A percentile compares a stretch with the other conserved stretches of the same genome.
These are phyloP conservation scores for Cymbidium sinense DNA, from an alignment of 106 monocot species.

Conservation along the genomic window DNA sequence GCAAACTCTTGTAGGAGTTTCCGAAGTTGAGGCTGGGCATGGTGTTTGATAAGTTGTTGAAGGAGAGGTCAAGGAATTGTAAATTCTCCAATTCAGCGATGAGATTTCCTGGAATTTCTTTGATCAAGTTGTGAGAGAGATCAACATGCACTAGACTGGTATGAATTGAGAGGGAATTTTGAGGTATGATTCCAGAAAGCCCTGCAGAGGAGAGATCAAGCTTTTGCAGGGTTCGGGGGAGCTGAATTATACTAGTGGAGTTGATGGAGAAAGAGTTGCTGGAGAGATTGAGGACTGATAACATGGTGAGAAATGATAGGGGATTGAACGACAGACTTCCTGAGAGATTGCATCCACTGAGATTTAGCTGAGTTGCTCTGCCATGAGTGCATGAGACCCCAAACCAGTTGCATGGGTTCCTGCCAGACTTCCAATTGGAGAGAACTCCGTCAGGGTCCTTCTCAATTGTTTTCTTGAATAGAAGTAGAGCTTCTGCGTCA, in stretches of 20 bases:
- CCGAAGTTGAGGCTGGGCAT: slow-evolving; percentile 28
- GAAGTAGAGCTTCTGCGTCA: slow-evolving; percentile 47
- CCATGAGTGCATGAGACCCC: slow-evolving; percentile 52
- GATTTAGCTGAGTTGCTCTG: slow-evolving; percentile 43
- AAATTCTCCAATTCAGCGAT: slow-evolving; percentile 25
- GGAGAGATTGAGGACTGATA: slow-evolving; percentile 62
- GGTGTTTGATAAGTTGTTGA: slow-evolving; percentile 51
- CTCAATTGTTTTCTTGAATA: slow-evolving; percentile 46
- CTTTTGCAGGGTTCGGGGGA: slow-evolving; percentile 34
- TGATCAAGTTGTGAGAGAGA: slow-evolving; percentile 58
- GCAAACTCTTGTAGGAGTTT: slow-evolving; percentile 36
- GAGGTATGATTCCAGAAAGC: slow-evolving; percentile 36
- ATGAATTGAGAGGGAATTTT: slow-evolving; percentile 26
- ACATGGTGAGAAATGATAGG: slow-evolving; percentile 33
- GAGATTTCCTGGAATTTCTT: slow-evolving; percentile 35
- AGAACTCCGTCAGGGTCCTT: slow-evolving; percentile 41
- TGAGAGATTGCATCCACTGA: slow-evolving; percentile 37
- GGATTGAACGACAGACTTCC: slow-evolving; percentile 35
- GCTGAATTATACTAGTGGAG: slow-evolving; percentile 33
- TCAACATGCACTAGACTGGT: slow-evolving; percentile 25
- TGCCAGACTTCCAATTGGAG: slow-evolving; percentile 39
- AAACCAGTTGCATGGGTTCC: slow-evolving; percentile 49
- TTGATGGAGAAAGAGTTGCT: slow-evolving; percentile 38
- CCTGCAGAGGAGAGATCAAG: slow-evolving; percentile 56
- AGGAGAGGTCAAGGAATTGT: slow-evolving; percentile 58